phyloP scores from a whole-genome alignment of 768 basidiomycete genomes.

The Tulasnella sp. region DNA sequence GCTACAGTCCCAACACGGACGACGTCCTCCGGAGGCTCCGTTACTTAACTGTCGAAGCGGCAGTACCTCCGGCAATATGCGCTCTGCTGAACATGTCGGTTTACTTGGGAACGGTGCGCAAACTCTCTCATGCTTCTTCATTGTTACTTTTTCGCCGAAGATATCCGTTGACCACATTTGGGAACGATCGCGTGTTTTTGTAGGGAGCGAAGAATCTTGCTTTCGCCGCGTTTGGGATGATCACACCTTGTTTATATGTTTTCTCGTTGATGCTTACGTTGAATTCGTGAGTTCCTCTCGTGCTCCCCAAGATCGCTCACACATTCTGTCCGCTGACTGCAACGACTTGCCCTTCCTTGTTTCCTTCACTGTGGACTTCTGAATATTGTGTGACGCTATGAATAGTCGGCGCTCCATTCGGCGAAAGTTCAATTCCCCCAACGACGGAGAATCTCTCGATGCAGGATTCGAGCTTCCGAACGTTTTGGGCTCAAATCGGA shows the following conservation, averaged over 20 bases:
- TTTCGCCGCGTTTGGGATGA: not conserved
- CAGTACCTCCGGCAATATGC: conserved; percentile 2
- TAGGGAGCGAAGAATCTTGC: not conserved
- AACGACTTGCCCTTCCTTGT: too few relatives aligned
- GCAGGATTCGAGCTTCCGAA: not conserved
- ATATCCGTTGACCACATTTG: not conserved
- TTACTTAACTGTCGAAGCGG: not conserved
- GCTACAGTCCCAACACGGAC: conserved; percentile 3
- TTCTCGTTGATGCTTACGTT: conserved; percentile 5
- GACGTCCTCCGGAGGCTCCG: not conserved
- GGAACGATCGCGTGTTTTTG: not conserved
- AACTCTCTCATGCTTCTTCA: too few relatives aligned
- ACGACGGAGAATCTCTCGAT: not conserved
- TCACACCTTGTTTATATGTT: not conserved
- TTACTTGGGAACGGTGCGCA: not conserved
- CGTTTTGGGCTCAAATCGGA: not conserved
- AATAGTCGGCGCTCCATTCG: too few relatives aligned
- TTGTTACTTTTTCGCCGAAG: not conserved
- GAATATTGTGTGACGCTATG: too few relatives aligned
- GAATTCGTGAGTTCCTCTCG: not conserved
- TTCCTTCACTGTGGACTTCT: too few relatives aligned
- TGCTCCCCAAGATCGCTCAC: not conserved
- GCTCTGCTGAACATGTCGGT: not conserved
- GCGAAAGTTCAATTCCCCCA: not conserved
- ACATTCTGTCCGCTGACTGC: not conserved